These are phyloP conservation scores for Tetramitus jugosus DNA, from an alignment of 208 protist genomes.

Conservation along the genomic window DNA sequence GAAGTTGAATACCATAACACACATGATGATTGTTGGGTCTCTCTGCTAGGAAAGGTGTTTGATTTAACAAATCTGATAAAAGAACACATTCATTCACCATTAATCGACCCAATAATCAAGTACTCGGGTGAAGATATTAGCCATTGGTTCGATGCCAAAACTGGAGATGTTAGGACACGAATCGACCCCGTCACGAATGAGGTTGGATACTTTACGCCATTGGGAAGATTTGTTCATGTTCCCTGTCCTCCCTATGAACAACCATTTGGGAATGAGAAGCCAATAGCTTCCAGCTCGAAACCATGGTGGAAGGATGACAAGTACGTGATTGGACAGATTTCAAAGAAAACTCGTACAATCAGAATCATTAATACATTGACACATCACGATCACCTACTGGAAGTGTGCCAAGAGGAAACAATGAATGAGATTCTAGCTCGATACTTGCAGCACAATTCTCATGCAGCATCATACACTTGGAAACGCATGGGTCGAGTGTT, in stretches of 20 bases:
- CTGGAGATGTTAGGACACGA: conserved; percentile 51
- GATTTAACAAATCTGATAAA: conserved; percentile 71
- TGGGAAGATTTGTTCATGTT: conserved; percentile 73
- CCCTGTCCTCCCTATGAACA: conserved; percentile 61
- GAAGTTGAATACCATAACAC: conserved; percentile 76
- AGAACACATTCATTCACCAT: conserved; percentile 42
- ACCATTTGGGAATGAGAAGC: conserved; percentile 65
- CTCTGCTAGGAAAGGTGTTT: conserved; percentile 69
- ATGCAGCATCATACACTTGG: conserved; percentile 83
- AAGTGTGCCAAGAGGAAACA: conserved; percentile 81
- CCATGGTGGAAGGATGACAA: conserved; percentile 77
- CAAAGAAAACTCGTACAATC: conserved; percentile 68
- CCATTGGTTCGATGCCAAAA: conserved; percentile 71
- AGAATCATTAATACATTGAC: conserved; percentile 79
- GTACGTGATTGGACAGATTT: conserved; percentile 71
- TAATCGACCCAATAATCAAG: conserved; percentile 36
- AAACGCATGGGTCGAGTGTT: conserved; percentile 60
- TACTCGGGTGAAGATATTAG: conserved; percentile 74
- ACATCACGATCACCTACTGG: conserved; percentile 64
- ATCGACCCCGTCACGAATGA: conserved; percentile 69
- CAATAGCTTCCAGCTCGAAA: neutral
- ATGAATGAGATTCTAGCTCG: conserved; percentile 74
- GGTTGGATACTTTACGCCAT: conserved; percentile 66
- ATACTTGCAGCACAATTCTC: conserved; percentile 71
- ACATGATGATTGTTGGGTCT: conserved; percentile 71